A percentile compares a stretch with the other conserved stretches of the same genome.
Evolutionary conservation across 495 filamentous ascomycete genomes (phyloP).

Genomic region (Beverwykella pulmonaria): DNA sequence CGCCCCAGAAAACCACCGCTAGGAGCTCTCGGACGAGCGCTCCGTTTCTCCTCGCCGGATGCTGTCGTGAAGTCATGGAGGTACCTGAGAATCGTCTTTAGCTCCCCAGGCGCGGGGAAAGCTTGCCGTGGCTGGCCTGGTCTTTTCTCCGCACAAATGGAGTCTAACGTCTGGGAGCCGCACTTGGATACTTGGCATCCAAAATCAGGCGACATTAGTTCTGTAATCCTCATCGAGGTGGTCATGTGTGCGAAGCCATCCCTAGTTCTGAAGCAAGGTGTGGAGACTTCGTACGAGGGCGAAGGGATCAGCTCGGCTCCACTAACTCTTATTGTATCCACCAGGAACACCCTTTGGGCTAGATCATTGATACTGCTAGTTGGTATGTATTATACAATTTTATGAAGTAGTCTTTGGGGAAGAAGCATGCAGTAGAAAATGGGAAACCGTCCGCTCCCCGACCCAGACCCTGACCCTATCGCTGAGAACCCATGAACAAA

Average conservation of each 20-base stretch:
- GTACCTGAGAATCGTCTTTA: neutral
- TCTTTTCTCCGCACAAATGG: slow-evolving; percentile 9
- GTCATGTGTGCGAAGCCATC: too few species aligned
- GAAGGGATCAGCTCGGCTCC: too few species aligned
- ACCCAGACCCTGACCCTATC: neutral
- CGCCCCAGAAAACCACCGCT: neutral
- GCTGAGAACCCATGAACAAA: neutral
- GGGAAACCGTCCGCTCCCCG: neutral
- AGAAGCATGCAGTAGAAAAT: neutral
- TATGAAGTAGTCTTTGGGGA: neutral
- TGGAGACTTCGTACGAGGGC: too few species aligned
- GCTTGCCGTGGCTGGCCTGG: neutral
- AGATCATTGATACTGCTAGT: too few species aligned
- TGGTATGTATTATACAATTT: neutral
- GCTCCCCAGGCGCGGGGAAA: neutral
- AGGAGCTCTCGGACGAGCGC: slow-evolving; percentile 23
- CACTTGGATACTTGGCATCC: neutral
- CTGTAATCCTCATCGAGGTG: neutral
- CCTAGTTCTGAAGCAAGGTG: too few species aligned
- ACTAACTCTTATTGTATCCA: too few species aligned
- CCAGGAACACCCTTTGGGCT: too few species aligned
- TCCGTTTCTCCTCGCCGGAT: slow-evolving; percentile 7
- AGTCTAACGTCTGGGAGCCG: neutral
- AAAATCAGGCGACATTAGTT: neutral
- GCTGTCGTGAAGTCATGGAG: neutral